These are phyloP conservation scores for Camelina laxa DNA, from an alignment of 345 rosid genomes.

Conservation along the genomic window DNA sequence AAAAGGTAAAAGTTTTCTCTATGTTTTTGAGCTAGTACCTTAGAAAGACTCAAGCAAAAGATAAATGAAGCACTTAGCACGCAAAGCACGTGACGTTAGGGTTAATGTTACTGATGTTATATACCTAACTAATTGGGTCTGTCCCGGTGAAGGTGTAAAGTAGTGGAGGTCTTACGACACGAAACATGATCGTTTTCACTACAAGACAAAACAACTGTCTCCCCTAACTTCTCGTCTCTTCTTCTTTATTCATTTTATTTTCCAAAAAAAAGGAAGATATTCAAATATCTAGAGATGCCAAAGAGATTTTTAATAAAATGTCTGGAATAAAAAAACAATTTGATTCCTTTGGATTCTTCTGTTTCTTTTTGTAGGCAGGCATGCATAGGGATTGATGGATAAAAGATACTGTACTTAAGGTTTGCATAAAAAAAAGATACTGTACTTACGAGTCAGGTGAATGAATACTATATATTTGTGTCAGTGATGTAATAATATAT, in stretches of 20 bases:
- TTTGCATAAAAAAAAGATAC: background rate
- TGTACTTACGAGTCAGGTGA: slow-evolving; percentile 12
- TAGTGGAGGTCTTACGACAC: slow-evolving; percentile 45
- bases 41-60: background rate
- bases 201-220: slow-evolving; percentile 37
- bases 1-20: background rate
- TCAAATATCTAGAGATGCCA: slow-evolving; percentile 24
- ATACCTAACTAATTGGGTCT: slow-evolving; percentile 18
- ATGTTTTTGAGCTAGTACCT: background rate
- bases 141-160: slow-evolving; percentile 41
- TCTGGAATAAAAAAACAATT: slow-evolving; percentile 1
- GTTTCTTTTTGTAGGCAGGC: background rate
- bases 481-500: background rate
- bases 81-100: slow-evolving; percentile 30
- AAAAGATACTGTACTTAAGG: slow-evolving; percentile 32
- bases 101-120: background rate
- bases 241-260: slow-evolving; percentile 11
- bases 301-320: background rate
- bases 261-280: background rate
- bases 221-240: slow-evolving; percentile 24
- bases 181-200: slow-evolving; percentile 24
- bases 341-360: slow-evolving; percentile 38
- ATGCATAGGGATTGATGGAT: slow-evolving; percentile 35
- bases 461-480: background rate
- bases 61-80: slow-evolving; percentile 17